Conservation (phyloP, 148 eudicot species). For the Rhododendron mucronatum region DNA sequence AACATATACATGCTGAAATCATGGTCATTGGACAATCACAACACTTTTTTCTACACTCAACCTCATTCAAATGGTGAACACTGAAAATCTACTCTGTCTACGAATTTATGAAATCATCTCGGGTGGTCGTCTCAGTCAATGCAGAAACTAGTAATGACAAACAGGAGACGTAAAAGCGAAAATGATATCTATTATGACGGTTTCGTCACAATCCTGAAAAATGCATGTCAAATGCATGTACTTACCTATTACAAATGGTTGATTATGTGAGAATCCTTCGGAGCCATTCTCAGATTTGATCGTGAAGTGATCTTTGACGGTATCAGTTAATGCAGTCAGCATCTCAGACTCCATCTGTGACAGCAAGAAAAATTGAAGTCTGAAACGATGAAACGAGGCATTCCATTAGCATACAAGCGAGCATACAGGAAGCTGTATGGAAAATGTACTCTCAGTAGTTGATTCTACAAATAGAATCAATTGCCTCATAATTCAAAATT, state of each 20-base stretch:
- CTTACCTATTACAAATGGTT: slow-evolving; percentile 26
- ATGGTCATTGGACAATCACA: not conserved
- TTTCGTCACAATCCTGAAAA: not conserved
- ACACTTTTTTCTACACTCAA: not conserved
- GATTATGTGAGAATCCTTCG: slow-evolving; percentile 3
- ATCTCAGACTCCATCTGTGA: slow-evolving; percentile 9
- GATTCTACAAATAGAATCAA: not conserved
- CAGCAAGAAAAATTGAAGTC: not conserved
- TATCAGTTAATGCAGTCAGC: slow-evolving; percentile 1
- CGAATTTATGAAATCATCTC: not conserved
- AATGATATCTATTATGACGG: not conserved
- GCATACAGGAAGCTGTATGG: not conserved
- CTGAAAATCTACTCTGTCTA: not conserved
- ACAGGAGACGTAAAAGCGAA: not conserved
- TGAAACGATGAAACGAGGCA: not conserved
- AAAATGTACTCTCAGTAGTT: not conserved
- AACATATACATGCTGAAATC: not conserved
- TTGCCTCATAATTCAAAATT: not conserved
- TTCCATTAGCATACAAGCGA: not conserved
- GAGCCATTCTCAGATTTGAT: not conserved
- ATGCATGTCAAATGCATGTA: not conserved
- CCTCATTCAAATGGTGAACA: not conserved
- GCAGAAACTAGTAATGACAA: not conserved
- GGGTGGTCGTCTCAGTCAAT: not conserved
- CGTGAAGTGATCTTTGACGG: not conserved